Evolutionary conservation across 208 protist species (phyloP).

Genomic region (Crithidia expoeki): DNA sequence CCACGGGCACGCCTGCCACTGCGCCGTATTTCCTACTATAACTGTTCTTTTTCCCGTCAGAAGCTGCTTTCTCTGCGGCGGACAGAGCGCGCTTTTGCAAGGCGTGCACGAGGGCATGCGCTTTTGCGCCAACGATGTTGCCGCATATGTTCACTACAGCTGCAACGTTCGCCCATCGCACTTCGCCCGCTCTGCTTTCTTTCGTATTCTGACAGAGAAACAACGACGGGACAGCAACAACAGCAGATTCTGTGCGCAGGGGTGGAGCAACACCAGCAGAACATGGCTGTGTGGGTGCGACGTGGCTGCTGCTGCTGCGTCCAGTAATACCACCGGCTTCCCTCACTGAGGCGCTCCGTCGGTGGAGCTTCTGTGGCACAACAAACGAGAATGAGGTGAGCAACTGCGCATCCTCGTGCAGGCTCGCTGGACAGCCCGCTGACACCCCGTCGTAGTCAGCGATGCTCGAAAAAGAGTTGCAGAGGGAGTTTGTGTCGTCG

Average conservation of each 20-base stretch:
- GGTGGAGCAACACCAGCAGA: too few species aligned
- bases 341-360: too few species aligned
- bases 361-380: not conserved
- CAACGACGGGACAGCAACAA: too few species aligned
- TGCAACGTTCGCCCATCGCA: not conserved
- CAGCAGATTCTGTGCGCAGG: too few species aligned
- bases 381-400: slow-evolving; percentile 25
- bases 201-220: too few species aligned
- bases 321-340: not conserved
- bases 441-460: not conserved
- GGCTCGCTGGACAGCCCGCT: not conserved
- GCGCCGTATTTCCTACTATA: not conserved
- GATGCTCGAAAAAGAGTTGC: not conserved
- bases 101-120: slow-evolving; percentile 6
- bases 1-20: not conserved
- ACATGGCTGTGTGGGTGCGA: not conserved
- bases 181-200: not conserved
- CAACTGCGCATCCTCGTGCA: slow-evolving; percentile 25
- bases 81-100: slow-evolving; percentile 22
- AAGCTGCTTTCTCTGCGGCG: not conserved
- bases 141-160: slow-evolving; percentile 26
- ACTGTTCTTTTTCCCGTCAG: not conserved
- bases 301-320: not conserved
- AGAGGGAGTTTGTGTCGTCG: not conserved
- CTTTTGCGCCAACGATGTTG: slow-evolving; percentile 6